These are phyloP conservation scores for Papilionanthe hybrid DNA, from an alignment of 116 monocot genomes.

Conservation along the genomic window DNA sequence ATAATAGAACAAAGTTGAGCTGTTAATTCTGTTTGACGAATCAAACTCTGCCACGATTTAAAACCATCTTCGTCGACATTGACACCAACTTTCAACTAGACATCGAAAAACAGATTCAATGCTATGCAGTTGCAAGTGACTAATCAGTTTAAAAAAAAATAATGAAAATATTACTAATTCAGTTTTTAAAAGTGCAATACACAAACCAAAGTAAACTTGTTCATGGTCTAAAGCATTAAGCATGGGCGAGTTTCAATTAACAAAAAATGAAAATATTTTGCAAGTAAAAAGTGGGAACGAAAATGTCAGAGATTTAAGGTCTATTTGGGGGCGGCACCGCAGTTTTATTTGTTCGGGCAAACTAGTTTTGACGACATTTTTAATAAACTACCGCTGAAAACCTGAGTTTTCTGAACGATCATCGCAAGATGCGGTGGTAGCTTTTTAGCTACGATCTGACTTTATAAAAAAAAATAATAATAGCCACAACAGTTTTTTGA, in stretches of 20 bases:
- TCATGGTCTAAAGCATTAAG: background rate
- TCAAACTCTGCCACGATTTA: conserved; percentile 82
- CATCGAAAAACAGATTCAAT: background rate
- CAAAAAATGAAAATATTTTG: too few relatives aligned
- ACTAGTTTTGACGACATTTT: too few relatives aligned
- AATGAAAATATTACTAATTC: background rate
- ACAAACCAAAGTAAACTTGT: background rate
- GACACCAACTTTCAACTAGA: conserved; percentile 36
- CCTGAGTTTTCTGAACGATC: too few relatives aligned
- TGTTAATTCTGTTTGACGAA: conserved; percentile 77
- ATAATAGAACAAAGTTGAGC: conserved; percentile 87
- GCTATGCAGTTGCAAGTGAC: background rate
- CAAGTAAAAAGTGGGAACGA: background rate
- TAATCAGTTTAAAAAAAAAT: too few relatives aligned
- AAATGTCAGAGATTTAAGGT: background rate
- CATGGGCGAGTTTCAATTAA: too few relatives aligned
- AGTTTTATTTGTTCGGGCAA: too few relatives aligned
- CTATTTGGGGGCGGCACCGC: too few relatives aligned
- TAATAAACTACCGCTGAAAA: too few relatives aligned
- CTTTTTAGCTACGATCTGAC: too few relatives aligned
- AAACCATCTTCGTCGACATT: conserved; percentile 74
- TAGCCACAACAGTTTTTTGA: too few relatives aligned
- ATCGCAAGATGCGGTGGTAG: too few relatives aligned
- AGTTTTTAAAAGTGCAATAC: background rate
- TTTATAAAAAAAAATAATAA: too few relatives aligned